Percentiles rank a stretch among this genome's conserved stretches.
These are phyloP conservation scores for Lentinula guzmanii DNA, from an alignment of 768 basidiomycete genomes.

Conservation along the genomic window DNA sequence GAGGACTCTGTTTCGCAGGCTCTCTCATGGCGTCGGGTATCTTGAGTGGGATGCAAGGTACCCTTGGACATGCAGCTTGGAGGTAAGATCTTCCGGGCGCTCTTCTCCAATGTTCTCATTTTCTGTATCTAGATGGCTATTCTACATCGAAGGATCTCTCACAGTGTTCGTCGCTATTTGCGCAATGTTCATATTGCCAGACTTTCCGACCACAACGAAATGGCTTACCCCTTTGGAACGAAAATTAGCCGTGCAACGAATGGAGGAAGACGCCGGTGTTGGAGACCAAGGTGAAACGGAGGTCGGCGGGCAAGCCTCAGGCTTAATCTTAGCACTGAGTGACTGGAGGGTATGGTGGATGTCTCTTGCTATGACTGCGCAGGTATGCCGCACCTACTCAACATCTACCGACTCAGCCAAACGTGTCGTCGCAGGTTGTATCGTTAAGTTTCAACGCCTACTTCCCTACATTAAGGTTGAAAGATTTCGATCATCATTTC, in stretches of 20 bases:
- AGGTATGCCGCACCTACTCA: slow-evolving; percentile 30
- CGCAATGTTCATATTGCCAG: slow-evolving; percentile 42
- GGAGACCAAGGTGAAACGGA: slow-evolving; percentile 43
- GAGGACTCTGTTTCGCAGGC: background rate
- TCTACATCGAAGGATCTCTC: slow-evolving; percentile 39
- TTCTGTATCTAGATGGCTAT: slow-evolving; percentile 32
- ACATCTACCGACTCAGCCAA: too few species aligned
- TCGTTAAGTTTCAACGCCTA: slow-evolving; percentile 74
- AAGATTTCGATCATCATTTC: background rate
- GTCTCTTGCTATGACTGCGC: slow-evolving; percentile 52
- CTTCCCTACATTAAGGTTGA: slow-evolving; percentile 59
- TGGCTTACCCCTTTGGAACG: slow-evolving; percentile 31
- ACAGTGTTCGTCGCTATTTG: slow-evolving; percentile 40
- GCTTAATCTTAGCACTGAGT: slow-evolving; percentile 55
- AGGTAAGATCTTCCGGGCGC: slow-evolving; percentile 20
- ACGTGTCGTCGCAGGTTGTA: background rate
- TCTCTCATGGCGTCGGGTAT: slow-evolving; percentile 42
- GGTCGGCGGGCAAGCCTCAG: slow-evolving; percentile 28
- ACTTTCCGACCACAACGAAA: slow-evolving; percentile 32
- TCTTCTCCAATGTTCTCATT: slow-evolving; percentile 11
- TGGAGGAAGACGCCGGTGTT: slow-evolving; percentile 62
- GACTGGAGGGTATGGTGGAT: slow-evolving; percentile 90
- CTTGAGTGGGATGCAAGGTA: slow-evolving; percentile 40
- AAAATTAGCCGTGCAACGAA: slow-evolving; percentile 37
- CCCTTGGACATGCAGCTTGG: slow-evolving; percentile 47